Conservation (phyloP, 208 protist genomes). For the Herpetomonas samuelpessoai region DNA sequence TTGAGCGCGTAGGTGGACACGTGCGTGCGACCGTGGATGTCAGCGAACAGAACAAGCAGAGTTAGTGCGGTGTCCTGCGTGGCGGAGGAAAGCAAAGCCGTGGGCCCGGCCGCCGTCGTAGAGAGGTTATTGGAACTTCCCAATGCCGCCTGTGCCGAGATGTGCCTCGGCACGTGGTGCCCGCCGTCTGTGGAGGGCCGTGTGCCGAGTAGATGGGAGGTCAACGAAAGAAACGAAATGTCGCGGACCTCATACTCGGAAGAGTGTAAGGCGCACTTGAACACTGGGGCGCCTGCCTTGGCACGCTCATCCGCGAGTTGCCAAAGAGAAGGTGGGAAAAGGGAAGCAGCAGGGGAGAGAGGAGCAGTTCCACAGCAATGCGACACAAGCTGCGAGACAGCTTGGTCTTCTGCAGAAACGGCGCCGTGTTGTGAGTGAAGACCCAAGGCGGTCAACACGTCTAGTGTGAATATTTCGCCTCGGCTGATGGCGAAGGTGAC, state of each 20-base stretch:
- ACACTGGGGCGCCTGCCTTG: constrained; percentile 13
- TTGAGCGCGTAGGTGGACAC: constrained; percentile 48
- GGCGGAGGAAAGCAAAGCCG: too few relatives aligned
- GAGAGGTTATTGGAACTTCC: too few relatives aligned
- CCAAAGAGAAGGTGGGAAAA: constrained; percentile 23
- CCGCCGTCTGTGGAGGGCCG: too few relatives aligned
- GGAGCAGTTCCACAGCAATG: too few relatives aligned
- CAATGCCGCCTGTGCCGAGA: too few relatives aligned
- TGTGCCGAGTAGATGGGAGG: too few relatives aligned
- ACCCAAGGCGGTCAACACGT: constrained; percentile 55
- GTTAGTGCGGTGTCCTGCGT: too few relatives aligned
- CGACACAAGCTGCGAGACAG: too few relatives aligned
- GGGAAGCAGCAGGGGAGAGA: too few relatives aligned
- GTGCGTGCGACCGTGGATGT: constrained; percentile 57
- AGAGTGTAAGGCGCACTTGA: constrained; percentile 46
- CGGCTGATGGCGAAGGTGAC: constrained; percentile 63
- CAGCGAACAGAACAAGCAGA: constrained; percentile 66
- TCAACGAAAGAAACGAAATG: constrained; percentile 66
- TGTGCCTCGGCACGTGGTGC: too few relatives aligned
- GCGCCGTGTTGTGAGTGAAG: too few relatives aligned
- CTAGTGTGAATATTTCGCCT: constrained; percentile 60
- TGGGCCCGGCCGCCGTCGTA: too few relatives aligned
- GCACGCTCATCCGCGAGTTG: not conserved
- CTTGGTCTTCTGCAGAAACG: not conserved
- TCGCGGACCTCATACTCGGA: constrained; percentile 70